These are phyloP conservation scores for Trichocomaceae sp. DNA, from an alignment of 2,329 filamentous ascomycete genomes.

Conservation along the genomic window DNA sequence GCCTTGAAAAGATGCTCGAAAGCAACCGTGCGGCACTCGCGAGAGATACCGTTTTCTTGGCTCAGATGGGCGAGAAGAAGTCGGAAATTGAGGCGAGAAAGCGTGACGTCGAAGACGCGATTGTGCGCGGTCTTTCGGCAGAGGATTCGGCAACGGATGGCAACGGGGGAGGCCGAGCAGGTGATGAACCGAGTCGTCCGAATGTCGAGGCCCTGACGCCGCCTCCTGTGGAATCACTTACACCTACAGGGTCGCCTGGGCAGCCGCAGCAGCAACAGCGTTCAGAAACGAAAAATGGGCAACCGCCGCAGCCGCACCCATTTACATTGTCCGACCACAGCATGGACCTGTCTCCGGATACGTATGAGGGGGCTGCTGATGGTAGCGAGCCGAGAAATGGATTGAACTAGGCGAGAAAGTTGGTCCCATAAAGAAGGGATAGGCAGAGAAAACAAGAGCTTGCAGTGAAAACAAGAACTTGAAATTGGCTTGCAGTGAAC, in stretches of 20 bases:
- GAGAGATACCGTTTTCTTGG: constrained; percentile 61
- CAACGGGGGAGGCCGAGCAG: constrained; percentile 19
- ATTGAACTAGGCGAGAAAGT: constrained; percentile 20
- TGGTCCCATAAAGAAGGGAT: not conserved
- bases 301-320: constrained; percentile 9
- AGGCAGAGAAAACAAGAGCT: not conserved
- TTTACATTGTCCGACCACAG: constrained; percentile 12
- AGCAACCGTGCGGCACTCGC: constrained; percentile 63
- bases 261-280: constrained; percentile 25
- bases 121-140: constrained; percentile 73
- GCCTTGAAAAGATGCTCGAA: constrained; percentile 74
- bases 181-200: constrained; percentile 50
- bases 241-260: constrained; percentile 46
- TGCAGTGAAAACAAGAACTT: no score
- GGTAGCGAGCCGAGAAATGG: constrained; percentile 22
- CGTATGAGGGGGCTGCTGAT: constrained; percentile 21
- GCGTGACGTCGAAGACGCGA: constrained; percentile 80
- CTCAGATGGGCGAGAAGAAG: constrained; percentile 60
- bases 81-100: constrained; percentile 72
- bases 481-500: no score
- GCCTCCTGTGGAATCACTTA: constrained; percentile 55
- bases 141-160: constrained; percentile 46
- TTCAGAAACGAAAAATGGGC: not conserved
- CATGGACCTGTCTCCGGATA: constrained; percentile 23
- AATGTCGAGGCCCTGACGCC: constrained; percentile 83